phyloP scores from a whole-genome alignment of 768 basidiomycete genomes.

The Mycena capillaripes region DNA sequence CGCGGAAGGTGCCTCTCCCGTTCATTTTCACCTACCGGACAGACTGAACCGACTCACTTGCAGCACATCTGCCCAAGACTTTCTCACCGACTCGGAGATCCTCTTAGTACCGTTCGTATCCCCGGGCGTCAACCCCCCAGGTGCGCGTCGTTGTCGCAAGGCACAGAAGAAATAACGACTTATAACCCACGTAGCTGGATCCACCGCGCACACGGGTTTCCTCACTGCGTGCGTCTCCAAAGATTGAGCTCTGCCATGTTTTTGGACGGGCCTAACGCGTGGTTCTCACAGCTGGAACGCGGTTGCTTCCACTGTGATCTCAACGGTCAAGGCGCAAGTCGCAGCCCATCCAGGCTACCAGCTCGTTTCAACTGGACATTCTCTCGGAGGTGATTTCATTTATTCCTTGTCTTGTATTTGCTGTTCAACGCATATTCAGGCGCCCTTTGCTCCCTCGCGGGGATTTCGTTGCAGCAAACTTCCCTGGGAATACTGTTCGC shows the following conservation, averaged over 20 bases:
- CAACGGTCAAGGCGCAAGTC: conserved; percentile 1
- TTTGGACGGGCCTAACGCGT: neutral
- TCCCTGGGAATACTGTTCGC: conserved; percentile 24
- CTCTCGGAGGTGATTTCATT: neutral
- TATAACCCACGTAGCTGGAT: neutral
- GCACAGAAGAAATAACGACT: neutral
- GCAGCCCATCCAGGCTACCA: neutral
- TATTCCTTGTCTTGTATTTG: neutral
- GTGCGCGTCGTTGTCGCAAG: neutral
- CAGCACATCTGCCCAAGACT: neutral
- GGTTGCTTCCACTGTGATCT: neutral
- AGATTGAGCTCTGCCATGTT: neutral
- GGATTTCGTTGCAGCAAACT: conserved; percentile 31
- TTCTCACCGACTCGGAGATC: neutral
- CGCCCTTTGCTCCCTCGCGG: conserved; percentile 3
- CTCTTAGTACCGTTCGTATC: neutral
- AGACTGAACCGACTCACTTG: neutral
- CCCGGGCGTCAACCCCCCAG: neutral
- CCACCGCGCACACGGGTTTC: neutral
- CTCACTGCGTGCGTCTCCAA: neutral
- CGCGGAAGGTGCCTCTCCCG: neutral
- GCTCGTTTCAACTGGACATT: conserved; percentile 5
- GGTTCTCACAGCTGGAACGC: neutral
- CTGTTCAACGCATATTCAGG: neutral
- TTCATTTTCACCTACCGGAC: no score